Evolutionary conservation across 768 basidiomycete species (phyloP), one percentile per base, ranked within the genome.

Genomic region (Boletus coccyginus): DNA sequence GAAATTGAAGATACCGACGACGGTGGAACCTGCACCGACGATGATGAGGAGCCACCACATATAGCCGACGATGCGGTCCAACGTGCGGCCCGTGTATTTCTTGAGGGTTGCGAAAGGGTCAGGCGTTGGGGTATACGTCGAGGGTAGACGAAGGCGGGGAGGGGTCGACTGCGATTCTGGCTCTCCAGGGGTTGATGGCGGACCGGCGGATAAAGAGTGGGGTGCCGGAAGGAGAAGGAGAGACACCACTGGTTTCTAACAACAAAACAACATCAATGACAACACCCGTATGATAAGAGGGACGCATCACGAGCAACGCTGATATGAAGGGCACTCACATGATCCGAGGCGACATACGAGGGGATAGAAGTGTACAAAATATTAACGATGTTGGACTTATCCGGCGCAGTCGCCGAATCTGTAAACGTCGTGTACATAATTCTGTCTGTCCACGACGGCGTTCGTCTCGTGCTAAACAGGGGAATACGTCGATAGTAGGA

Each of bases 401-500:
- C 75, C 9, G 77, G 76, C 8, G 70, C 70, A 54, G 80, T 76
- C 2, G 82, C 81, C 3, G 80, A 80, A 68, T 92, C 90, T 21
- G 79, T 80, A 66, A 85, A 77, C 7, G 90, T 91, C 13, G 90
- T 80, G 66, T 93, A 97, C 66, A 98, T 75, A 43, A 98, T 82
- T 44, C 96, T 81, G 71, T 98, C 96, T 31, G 94, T 97, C 90
- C 93, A 98, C 21, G 94, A 85, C 0, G 96, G 95, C 2, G 77
- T 79, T 11, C 96, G 86, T 65, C 83, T 88, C 12, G 72, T 68
- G 66, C 90, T 90, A 46, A 24, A 60, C 2, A 45, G 11, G 24
- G 29, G 21, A 45, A 47, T 29, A 52, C 13, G 56, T 24, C 43
- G 33, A 62, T 13, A 56, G 49, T 52, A 56, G 38, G 9, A 35